Conservation (phyloP, 2,329 filamentous ascomycete species). For the Polychaeton citri region DNA sequence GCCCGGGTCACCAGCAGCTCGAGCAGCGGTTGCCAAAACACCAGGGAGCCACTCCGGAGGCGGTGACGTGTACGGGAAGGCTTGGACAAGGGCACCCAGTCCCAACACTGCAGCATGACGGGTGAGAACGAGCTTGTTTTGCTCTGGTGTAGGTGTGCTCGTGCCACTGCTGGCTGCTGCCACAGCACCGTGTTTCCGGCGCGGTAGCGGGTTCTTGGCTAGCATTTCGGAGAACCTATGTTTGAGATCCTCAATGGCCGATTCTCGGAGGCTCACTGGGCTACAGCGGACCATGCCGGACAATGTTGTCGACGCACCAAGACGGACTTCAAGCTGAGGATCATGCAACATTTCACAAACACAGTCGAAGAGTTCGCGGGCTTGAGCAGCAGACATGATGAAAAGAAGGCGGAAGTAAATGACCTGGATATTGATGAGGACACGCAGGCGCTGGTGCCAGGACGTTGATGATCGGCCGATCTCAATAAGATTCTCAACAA, state of each 20-base stretch:
- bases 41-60: conserved; percentile 91
- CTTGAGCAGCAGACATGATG: conserved; percentile 60
- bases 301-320: conserved; percentile 81
- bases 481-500: conserved; percentile 73
- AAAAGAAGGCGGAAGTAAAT: conserved; percentile 96
- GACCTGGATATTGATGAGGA: conserved; percentile 96
- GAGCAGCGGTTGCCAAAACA: conserved; percentile 70
- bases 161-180: conserved; percentile 35
- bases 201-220: conserved; percentile 76
- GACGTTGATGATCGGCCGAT: conserved; percentile 74
- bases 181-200: conserved; percentile 28
- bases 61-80: conserved; percentile 90
- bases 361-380: conserved; percentile 71
- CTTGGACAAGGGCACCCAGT: conserved; percentile 79
- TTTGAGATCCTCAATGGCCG: conserved; percentile 63
- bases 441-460: conserved; percentile 91
- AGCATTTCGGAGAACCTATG: conserved; percentile 66
- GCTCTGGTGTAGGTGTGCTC: conserved; percentile 54
- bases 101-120: conserved; percentile 87
- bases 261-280: conserved; percentile 62
- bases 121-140: conserved; percentile 63
- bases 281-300: conserved; percentile 98
- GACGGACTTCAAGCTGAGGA: conserved; percentile 81
- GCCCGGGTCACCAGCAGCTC: conserved; percentile 77
- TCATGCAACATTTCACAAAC: conserved; percentile 95